These are phyloP conservation scores for Closterium sp. DNA, from an alignment of 139 green algal genomes.

Conservation along the genomic window DNA sequence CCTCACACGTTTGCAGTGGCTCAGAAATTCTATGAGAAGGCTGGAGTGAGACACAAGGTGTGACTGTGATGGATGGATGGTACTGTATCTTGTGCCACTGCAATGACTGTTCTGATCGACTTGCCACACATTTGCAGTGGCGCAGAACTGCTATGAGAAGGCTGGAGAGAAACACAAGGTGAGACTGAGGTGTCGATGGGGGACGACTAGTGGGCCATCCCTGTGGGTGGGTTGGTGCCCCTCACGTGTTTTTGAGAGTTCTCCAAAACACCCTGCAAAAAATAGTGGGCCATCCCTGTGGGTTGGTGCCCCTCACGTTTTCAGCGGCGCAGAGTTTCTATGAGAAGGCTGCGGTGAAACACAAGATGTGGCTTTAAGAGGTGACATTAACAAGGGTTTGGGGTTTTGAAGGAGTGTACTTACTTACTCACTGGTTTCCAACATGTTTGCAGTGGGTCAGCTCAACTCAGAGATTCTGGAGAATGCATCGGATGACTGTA, in stretches of 20 bases:
- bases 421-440: no score
- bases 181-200: no score
- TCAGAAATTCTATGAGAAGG: constrained; percentile 41
- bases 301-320: constrained; percentile 29
- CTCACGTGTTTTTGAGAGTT: no score
- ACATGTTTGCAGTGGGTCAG: constrained; percentile 39
- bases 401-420: no score
- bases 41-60: constrained; percentile 42
- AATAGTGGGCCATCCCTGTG: no score
- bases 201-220: no score
- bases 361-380: constrained; percentile 29
- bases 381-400: no score
- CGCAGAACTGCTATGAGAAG: constrained; percentile 39
- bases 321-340: constrained; percentile 40
- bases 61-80: neutral
- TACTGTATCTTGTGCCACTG: no score
- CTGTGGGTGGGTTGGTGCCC: no score
- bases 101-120: no score
- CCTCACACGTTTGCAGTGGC: constrained; percentile 40
- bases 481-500: no score
- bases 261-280: no score
- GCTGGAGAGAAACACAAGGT: constrained; percentile 46
- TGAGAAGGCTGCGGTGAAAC: constrained; percentile 39
- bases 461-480: constrained; percentile 27
- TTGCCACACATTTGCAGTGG: constrained; percentile 21